Conservation (phyloP, 2,329 filamentous ascomycete species). For the Amesomyces nigricolor region DNA sequence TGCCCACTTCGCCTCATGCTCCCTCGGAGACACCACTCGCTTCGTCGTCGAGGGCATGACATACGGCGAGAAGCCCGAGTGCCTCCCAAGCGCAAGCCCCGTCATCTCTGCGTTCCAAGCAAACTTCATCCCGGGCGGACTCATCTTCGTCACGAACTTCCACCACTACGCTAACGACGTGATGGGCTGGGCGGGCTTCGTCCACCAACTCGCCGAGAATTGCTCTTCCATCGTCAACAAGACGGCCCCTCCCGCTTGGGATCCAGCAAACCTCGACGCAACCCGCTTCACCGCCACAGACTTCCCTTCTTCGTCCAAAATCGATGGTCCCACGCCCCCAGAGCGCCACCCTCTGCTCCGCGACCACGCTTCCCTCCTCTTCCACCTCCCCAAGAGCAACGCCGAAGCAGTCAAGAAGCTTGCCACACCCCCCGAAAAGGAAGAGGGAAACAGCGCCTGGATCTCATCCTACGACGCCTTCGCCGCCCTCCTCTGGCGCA, state of each 20-base stretch:
- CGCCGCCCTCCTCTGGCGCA: slow-evolving; percentile 39
- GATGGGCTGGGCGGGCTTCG: slow-evolving; percentile 37
- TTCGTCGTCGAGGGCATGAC: slow-evolving; percentile 37
- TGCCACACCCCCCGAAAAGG: slow-evolving; percentile 30
- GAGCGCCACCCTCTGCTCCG: slow-evolving; percentile 28
- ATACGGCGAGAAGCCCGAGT: slow-evolving; percentile 37
- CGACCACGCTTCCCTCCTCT: slow-evolving; percentile 30
- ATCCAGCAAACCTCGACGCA: slow-evolving; percentile 33
- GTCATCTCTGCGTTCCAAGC: slow-evolving; percentile 35
- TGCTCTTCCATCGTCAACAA: slow-evolving; percentile 32
- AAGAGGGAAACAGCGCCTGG: slow-evolving; percentile 27
- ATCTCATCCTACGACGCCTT: slow-evolving; percentile 44
- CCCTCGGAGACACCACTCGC: slow-evolving; percentile 31
- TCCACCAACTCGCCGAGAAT: slow-evolving; percentile 39
- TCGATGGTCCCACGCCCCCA: slow-evolving; percentile 29
- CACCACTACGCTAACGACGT: slow-evolving; percentile 41
- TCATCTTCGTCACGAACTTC: slow-evolving; percentile 38
- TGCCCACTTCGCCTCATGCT: slow-evolving; percentile 30
- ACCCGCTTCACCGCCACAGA: slow-evolving; percentile 30
- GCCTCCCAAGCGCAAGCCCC: slow-evolving; percentile 32
- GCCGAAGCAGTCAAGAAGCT: slow-evolving; percentile 36
- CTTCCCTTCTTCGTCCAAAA: slow-evolving; percentile 26
- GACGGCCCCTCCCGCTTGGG: slow-evolving; percentile 32
- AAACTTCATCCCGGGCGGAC: slow-evolving; percentile 38
- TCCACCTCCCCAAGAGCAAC: slow-evolving; percentile 42